Evolutionary conservation across 257 asterid genomes (phyloP).

Genomic region (Nicotiana knightiana): DNA sequence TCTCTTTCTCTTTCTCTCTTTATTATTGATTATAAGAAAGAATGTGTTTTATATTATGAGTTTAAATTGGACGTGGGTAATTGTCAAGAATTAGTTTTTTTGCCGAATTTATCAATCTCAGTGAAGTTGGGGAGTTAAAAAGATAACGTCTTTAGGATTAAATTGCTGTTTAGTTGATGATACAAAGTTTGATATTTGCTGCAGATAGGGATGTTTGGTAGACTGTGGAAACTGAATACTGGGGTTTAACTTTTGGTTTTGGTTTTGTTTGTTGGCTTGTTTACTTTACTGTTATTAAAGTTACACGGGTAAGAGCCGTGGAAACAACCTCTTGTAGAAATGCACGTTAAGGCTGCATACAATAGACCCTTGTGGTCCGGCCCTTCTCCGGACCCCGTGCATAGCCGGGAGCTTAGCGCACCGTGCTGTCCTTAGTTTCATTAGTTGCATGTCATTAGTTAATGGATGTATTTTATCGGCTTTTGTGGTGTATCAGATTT

Average conservation of each 20-base stretch:
- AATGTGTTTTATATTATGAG: not conserved
- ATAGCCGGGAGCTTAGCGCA: too few relatives aligned
- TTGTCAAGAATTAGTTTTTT: not conserved
- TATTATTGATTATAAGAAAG: not conserved
- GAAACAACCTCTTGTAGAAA: too few relatives aligned
- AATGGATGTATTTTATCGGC: not conserved
- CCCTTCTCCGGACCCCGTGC: too few relatives aligned
- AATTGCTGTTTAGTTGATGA: not conserved
- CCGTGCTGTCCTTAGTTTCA: too few relatives aligned
- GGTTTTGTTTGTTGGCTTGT: not conserved
- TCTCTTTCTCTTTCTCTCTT: not conserved
- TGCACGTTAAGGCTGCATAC: too few relatives aligned
- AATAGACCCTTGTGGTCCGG: too few relatives aligned
- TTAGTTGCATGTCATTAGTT: not conserved
- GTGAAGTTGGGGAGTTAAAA: not conserved
- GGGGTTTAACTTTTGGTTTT: not conserved
- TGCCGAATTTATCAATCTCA: not conserved
- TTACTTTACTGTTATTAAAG: not conserved
- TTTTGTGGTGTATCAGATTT: not conserved
- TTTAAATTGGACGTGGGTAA: not conserved
- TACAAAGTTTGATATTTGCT: not conserved
- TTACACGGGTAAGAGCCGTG: too few relatives aligned
- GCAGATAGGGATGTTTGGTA: not conserved
- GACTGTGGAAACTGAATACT: not conserved
- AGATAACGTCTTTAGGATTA: not conserved